Percentiles rank a stretch among this genome's conserved stretches.
phyloP scores from a whole-genome alignment of 768 basidiomycete genomes.

The Tylopilus sp. region DNA sequence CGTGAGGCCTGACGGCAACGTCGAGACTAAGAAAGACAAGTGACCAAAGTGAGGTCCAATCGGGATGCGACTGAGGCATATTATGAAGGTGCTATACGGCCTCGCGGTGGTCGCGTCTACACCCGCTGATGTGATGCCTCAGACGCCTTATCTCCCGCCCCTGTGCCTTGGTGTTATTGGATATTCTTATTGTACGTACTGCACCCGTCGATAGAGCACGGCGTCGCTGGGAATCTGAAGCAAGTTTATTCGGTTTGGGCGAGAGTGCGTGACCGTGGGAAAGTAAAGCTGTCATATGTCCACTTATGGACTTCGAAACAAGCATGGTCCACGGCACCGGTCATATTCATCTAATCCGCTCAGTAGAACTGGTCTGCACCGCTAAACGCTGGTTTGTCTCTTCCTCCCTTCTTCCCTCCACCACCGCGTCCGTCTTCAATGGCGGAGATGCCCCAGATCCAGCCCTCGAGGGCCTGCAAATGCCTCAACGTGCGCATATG shows the following conservation, averaged over 20 bases:
- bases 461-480: constrained; percentile 50
- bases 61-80: neutral
- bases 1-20: constrained; percentile 36
- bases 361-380: constrained; percentile 14
- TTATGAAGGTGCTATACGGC: constrained; percentile 9
- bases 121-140: neutral
- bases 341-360: constrained; percentile 33
- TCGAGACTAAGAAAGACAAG: constrained; percentile 57
- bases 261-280: constrained; percentile 22
- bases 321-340: constrained; percentile 29
- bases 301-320: constrained; percentile 25
- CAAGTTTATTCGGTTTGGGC: neutral
- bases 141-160: constrained; percentile 13
- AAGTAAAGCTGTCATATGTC: constrained; percentile 12
- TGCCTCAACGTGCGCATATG: constrained; percentile 70
- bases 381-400: constrained; percentile 25
- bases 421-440: constrained; percentile 17
- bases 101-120: constrained; percentile 5
- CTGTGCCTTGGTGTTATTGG: constrained; percentile 2
- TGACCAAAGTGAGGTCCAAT: constrained; percentile 23
- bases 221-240: neutral
- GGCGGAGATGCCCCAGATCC: constrained; percentile 19
- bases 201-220: neutral
- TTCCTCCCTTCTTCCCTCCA: constrained; percentile 18
- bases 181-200: neutral